Conservation (phyloP, 1,284 basidiomycete species). For the Moesziomyces aphidis region DNA sequence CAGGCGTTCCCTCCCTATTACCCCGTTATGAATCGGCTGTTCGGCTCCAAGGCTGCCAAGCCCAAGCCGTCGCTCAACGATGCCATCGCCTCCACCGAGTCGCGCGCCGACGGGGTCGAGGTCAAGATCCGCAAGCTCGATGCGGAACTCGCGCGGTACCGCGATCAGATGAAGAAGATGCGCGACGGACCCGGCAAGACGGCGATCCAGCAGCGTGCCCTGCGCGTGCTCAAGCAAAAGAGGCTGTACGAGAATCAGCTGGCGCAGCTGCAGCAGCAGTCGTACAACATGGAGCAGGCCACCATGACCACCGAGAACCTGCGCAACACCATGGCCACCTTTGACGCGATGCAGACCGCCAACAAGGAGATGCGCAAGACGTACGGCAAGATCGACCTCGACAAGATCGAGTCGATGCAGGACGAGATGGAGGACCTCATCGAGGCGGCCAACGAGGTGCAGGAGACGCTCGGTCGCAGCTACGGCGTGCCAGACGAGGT, state of each 20-base stretch:
- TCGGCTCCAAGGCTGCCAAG: constrained; percentile 68
- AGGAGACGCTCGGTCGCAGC: constrained; percentile 90
- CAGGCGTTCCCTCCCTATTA: no score
- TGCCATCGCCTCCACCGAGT: constrained; percentile 92
- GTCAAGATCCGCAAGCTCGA: constrained; percentile 98
- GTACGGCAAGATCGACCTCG: constrained; percentile 96
- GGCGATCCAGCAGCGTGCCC: constrained; percentile 93
- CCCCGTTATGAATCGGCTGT: constrained; percentile 69
- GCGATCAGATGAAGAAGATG: constrained; percentile 95
- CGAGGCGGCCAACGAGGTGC: constrained; percentile 97
- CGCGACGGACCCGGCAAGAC: constrained; percentile 94
- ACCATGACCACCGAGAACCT: constrained; percentile 95
- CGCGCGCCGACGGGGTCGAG: constrained; percentile 87
- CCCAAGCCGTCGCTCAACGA: constrained; percentile 87
- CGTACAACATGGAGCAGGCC: constrained; percentile 99
- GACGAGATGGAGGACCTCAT: constrained; percentile 96
- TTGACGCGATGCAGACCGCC: constrained; percentile 96
- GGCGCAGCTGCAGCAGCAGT: constrained; percentile 90
- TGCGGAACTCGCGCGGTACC: constrained; percentile 89
- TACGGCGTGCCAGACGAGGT: constrained; percentile 98
- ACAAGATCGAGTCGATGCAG: constrained; percentile 84
- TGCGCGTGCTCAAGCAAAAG: constrained; percentile 94
- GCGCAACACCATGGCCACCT: constrained; percentile 99
- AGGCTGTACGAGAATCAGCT: constrained; percentile 95
- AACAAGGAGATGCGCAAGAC: constrained; percentile 97